Conservation (phyloP, 495 filamentous ascomycete genomes). For the Chaetomidium leptoderma region DNA sequence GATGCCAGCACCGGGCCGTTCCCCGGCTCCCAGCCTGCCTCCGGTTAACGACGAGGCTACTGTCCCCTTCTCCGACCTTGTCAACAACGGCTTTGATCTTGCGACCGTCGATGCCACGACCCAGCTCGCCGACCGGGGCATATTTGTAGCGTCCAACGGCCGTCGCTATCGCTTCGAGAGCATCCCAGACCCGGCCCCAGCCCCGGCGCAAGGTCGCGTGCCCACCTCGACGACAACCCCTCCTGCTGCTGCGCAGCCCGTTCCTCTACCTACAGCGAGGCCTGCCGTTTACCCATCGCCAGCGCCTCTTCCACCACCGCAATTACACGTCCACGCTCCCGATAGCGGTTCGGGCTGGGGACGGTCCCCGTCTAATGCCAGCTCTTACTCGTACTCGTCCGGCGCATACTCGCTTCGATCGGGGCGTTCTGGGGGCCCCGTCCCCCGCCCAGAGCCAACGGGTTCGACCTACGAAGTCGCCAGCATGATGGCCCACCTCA, state of each 20-base stretch:
- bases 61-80: conserved; percentile 32
- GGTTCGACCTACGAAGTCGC: conserved; percentile 20
- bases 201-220: conserved; percentile 1
- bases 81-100: conserved; percentile 30
- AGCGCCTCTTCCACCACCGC: background rate
- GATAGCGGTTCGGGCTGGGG: conserved; percentile 18
- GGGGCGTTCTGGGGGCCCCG: conserved; percentile 3
- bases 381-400: conserved; percentile 17
- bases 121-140: conserved; percentile 30
- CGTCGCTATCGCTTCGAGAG: conserved; percentile 32
- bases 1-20: conserved; percentile 31
- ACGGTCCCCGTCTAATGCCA: conserved; percentile 25
- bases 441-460: conserved; percentile 13
- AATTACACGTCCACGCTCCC: conserved; percentile 4
- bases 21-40: conserved; percentile 26
- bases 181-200: conserved; percentile 17
- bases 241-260: background rate
- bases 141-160: conserved; percentile 30
- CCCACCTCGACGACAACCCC: conserved; percentile 9
- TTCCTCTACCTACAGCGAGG: background rate
- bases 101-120: conserved; percentile 29
- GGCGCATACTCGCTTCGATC: conserved; percentile 12
- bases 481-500: conserved; percentile 25
- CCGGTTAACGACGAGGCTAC: conserved; percentile 27
- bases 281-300: background rate